Evolutionary conservation across 306 rosid species (phyloP), one percentile per base, ranked within the genome.

Genomic region (Ammopiptanthus mongolicus): DNA sequence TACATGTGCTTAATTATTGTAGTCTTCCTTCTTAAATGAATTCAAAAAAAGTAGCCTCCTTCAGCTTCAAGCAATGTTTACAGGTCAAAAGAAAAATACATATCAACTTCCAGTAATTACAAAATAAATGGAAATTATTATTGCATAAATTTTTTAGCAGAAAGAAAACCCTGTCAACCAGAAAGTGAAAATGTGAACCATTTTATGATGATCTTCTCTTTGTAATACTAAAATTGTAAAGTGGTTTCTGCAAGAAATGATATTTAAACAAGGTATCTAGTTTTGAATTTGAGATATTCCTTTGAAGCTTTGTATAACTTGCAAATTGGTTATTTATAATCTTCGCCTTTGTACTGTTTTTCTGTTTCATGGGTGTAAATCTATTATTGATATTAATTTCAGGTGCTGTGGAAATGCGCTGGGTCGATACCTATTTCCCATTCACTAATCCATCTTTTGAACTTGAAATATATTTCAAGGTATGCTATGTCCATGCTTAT

Each of bases 351-450:
- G 62, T 67, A 51, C 50, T 48, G n/a, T 18, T 36, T 31, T 1
- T 41, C 29, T 44, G 48, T 46, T 13, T 9, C 7, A 7, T 31
- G 59, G 62, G n/a, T 57, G 52, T 69, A 29, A n/a, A 33, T 71
- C n/a, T 74, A 29, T 52, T 73, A 13, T 72, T 74, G 34, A 55
- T 73, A 13, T 75, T 74, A 31, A 60, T 83, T 77, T 73, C 87
- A 96, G 99, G 99, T 81, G 83, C 85, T 55, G 98, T 96, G 76
- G 97, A 96, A 78, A 91, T 91, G 96, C 99, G 96, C 39, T 96
- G 99, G 99, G 88, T 96, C 65, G 98, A 96, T 84, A 88, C 99
- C 42, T 96, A 92, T 81, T 92, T 92, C 74, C 98, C 99, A 33
- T 96, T 96, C 82, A 96, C 99, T 55, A 77, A 88, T 80, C 99